Percentiles rank a stretch among this genome's conserved stretches.
Evolutionary conservation across 306 rosid genomes (phyloP).

Genomic region (Rosa rugosa): DNA sequence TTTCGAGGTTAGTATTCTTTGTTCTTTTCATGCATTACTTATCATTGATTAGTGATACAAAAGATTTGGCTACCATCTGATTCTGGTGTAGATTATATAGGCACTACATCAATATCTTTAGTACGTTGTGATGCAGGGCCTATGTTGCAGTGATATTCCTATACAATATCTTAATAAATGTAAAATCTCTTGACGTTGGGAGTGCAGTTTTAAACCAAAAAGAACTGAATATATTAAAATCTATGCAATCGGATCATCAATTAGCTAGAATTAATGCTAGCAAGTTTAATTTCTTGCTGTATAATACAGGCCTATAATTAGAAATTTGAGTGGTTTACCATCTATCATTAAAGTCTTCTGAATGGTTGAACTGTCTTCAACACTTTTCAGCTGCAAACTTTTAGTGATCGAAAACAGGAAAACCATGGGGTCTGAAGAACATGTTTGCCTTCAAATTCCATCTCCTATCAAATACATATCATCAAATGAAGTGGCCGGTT

Average conservation of each 20-base stretch:
- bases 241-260: neutral
- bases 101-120: neutral
- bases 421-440: conserved; percentile 19
- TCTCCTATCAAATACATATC: conserved; percentile 48
- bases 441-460: conserved; percentile 48
- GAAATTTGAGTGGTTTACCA: neutral
- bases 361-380: neutral
- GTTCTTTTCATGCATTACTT: neutral
- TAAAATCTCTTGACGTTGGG: neutral
- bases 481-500: conserved; percentile 39
- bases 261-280: neutral
- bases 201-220: neutral
- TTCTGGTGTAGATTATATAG: neutral
- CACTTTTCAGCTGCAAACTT: conserved; percentile 25
- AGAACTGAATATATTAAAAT: neutral
- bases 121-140: neutral
- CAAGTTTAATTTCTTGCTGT: neutral
- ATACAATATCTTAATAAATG: neutral
- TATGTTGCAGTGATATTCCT: neutral
- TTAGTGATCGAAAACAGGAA: conserved; percentile 37
- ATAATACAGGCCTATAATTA: neutral
- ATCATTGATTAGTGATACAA: neutral
- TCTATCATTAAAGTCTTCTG: neutral
- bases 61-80: neutral
- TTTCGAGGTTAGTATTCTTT: conserved; percentile 19